Conservation (phyloP, 352 stramenopile species). For the Phytophthora idaei region DNA sequence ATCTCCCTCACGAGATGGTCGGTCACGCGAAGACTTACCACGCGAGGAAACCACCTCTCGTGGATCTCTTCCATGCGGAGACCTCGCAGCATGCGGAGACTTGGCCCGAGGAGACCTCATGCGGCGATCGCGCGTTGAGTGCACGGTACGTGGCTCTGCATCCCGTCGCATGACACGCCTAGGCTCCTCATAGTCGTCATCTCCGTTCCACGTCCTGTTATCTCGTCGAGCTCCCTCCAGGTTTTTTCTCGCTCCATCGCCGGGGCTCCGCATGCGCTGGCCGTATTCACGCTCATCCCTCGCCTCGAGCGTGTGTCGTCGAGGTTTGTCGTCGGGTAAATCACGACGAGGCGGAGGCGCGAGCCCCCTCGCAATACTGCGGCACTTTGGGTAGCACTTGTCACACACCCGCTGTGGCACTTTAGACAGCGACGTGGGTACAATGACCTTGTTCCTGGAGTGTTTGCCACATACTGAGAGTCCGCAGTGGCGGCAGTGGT, state of each 20-base stretch:
- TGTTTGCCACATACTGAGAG: conserved; percentile 78
- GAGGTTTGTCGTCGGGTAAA: conserved; percentile 20
- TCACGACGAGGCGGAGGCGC: conserved; percentile 17
- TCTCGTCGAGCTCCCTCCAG: conserved; percentile 17
- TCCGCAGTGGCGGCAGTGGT: conserved; percentile 83
- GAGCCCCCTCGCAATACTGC: conserved; percentile 18
- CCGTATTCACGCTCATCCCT: conserved; percentile 14
- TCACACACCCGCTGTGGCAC: conserved; percentile 78
- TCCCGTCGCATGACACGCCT: conserved; percentile 8
- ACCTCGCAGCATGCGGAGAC: conserved; percentile 19
- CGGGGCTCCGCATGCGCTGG: conserved; percentile 11
- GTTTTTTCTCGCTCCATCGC: conserved; percentile 10
- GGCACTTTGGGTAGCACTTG: conserved; percentile 63
- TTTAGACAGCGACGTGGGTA: conserved; percentile 71
- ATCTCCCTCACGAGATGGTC: conserved; percentile 11
- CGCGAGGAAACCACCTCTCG: conserved; percentile 19
- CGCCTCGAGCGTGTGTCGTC: conserved; percentile 31
- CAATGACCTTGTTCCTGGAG: conserved; percentile 66
- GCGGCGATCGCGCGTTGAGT: conserved; percentile 24
- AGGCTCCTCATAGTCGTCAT: conserved; percentile 18
- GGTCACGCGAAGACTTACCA: conserved; percentile 12
- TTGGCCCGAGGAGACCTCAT: conserved; percentile 23
- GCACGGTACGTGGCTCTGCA: conserved; percentile 9
- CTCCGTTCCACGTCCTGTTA: conserved; percentile 36
- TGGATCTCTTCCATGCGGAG: conserved; percentile 20